Conservation (phyloP, 2,329 filamentous ascomycete genomes). For the Aureobasidium zeae region DNA sequence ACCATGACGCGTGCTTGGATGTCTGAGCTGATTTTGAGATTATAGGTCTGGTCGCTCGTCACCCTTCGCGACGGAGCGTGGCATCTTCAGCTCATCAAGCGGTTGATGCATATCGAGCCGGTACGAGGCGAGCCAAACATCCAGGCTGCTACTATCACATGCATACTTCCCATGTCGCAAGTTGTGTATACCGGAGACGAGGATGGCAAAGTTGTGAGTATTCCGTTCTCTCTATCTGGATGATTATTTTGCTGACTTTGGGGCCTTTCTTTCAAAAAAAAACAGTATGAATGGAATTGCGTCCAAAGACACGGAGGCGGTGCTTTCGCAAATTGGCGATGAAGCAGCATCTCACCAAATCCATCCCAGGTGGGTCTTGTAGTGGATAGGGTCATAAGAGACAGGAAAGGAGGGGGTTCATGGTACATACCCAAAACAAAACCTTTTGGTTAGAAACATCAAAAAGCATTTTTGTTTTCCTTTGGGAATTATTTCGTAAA, state of each 20-base stretch:
- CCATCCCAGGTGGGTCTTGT: too few relatives aligned
- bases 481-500: too few relatives aligned
- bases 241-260: background rate
- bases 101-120: constrained; percentile 69
- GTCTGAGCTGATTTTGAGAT: background rate
- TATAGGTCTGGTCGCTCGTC: constrained; percentile 48
- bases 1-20: background rate
- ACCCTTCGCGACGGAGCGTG: constrained; percentile 55
- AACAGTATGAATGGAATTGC: constrained; percentile 29
- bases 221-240: background rate
- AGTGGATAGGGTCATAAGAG: too few relatives aligned
- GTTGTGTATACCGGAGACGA: constrained; percentile 92
- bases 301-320: constrained; percentile 19
- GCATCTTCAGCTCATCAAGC: constrained; percentile 67
- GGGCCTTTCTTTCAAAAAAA: too few relatives aligned
- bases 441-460: too few relatives aligned
- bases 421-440: too few relatives aligned
- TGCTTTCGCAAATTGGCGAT: constrained; percentile 5
- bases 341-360: too few relatives aligned
- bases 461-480: too few relatives aligned
- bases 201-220: constrained; percentile 74
- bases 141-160: constrained; percentile 63
- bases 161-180: constrained; percentile 72
- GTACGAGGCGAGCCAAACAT: constrained; percentile 51
- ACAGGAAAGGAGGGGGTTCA: too few relatives aligned